phyloP scores from a whole-genome alignment of 805 yeast genomes.

The Yarrowia sp. region DNA sequence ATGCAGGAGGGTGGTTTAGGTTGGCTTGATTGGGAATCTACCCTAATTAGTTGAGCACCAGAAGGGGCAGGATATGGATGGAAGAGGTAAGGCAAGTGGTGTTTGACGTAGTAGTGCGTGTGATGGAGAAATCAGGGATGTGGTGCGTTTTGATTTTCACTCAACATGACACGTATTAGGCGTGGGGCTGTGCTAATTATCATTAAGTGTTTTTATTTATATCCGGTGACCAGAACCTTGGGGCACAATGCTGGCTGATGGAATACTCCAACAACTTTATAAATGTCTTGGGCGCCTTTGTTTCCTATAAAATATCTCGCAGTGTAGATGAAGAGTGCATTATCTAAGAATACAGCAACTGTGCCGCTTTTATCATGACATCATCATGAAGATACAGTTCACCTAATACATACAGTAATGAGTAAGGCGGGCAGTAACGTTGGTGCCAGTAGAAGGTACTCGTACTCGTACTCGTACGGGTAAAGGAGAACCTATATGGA shows the following conservation, averaged over 20 bases:
- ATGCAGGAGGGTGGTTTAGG: slow-evolving; percentile 12
- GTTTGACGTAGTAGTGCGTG: neutral
- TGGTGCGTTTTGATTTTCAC: neutral
- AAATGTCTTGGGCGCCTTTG: neutral
- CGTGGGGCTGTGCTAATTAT: neutral
- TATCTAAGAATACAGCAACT: neutral
- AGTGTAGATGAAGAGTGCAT: neutral
- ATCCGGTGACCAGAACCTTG: neutral
- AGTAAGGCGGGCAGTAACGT: neutral
- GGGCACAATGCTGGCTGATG: neutral
- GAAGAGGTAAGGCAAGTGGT: neutral
- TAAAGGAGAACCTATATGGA: too few relatives aligned
- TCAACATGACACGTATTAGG: neutral
- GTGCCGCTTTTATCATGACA: neutral
- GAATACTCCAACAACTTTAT: neutral
- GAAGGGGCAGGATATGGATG: neutral
- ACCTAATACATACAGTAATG: neutral
- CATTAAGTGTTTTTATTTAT: neutral
- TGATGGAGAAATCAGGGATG: neutral
- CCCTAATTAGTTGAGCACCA: neutral
- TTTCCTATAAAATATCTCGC: neutral
- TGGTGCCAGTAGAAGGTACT: too few relatives aligned
- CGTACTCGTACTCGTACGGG: too few relatives aligned
- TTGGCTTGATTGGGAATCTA: slow-evolving; percentile 8
- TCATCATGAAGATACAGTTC: neutral